These are phyloP conservation scores for Skeletonema potamos DNA, from an alignment of 108 stramenopile species.

Conservation along the genomic window DNA sequence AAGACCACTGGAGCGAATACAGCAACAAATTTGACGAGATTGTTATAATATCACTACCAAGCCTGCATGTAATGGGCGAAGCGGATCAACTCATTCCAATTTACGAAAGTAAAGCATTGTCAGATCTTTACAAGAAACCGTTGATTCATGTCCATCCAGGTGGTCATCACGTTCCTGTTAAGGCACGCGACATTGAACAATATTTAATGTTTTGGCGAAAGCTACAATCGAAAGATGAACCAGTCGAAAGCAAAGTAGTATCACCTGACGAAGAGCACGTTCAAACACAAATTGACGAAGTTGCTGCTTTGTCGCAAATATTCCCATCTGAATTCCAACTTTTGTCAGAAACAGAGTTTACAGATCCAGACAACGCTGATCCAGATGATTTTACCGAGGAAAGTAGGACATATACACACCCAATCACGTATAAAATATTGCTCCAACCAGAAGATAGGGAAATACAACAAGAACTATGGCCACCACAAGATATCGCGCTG, in stretches of 20 bases:
- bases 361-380: constrained; percentile 13
- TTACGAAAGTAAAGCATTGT: constrained; percentile 39
- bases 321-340: constrained; percentile 70
- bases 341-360: constrained; percentile 26
- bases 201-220: constrained; percentile 63
- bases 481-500: constrained; percentile 50
- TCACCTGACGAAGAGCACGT: constrained; percentile 68
- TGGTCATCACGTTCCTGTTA: constrained; percentile 80
- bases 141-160: constrained; percentile 52
- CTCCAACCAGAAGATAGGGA: constrained; percentile 42
- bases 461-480: constrained; percentile 53
- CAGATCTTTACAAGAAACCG: constrained; percentile 29
- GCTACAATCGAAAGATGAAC: not conserved
- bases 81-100: constrained; percentile 60
- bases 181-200: constrained; percentile 43
- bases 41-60: constrained; percentile 28
- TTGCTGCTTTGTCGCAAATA: constrained; percentile 67
- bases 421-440: constrained; percentile 63
- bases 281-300: constrained; percentile 68
- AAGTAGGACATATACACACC: constrained; percentile 43
- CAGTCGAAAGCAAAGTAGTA: not conserved
- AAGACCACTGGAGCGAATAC: not conserved
- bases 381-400: constrained; percentile 21
- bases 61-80: constrained; percentile 73
- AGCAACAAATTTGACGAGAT: constrained; percentile 1